Evolutionary conservation across 495 filamentous ascomycete genomes (phyloP), one percentile per base, ranked within the genome.

Genomic region (Annulohypoxylon maeteangense): DNA sequence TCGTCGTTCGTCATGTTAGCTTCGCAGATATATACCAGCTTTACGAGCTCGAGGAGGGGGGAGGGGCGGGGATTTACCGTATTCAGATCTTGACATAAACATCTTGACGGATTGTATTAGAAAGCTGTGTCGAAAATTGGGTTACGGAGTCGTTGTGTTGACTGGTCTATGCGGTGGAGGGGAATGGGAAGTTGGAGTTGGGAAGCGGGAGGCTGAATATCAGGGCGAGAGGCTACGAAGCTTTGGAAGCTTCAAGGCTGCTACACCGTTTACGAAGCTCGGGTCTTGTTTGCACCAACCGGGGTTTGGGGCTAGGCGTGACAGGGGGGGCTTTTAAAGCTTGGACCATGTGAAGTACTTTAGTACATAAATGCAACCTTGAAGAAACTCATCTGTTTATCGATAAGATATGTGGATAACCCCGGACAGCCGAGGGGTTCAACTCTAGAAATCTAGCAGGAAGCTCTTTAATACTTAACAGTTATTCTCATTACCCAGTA

Each of bases 11-110:
- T 54, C 63, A 44, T 60, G 72, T 82, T 81, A 85, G 81, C 62
- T 68, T 27, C 4, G 27, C 27, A 29, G 8, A 6, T n/a, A n/a
- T 12, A 16, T 25, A 36, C 51, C n/a, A 50, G 40, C 50, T 59
- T 57, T 54, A 23, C 29, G 47, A 68, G 75, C 65, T 67, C 70
- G 34, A 20, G 55, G 27, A 16, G 38, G 44, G 29, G 22, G 44
- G 45, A 3, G 60, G 44, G n/a, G n/a, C n/a, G n/a, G 56, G 7
- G 4, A 22, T 81, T 70, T 74, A 97, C 95, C 95, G 85, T 99
- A 99, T 95, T 99, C 95, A 81, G 95, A 98, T 81, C 96, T 91
- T 85, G 95, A 95, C 86, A 99, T 98, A 89, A 99, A 99, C 95
- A 98, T 98, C 72, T 84, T 94, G 90, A 74, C 68, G 78, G 78